phyloP scores from a whole-genome alignment of 1,284 basidiomycete genomes.

The Uromyces viciae-fabae region DNA sequence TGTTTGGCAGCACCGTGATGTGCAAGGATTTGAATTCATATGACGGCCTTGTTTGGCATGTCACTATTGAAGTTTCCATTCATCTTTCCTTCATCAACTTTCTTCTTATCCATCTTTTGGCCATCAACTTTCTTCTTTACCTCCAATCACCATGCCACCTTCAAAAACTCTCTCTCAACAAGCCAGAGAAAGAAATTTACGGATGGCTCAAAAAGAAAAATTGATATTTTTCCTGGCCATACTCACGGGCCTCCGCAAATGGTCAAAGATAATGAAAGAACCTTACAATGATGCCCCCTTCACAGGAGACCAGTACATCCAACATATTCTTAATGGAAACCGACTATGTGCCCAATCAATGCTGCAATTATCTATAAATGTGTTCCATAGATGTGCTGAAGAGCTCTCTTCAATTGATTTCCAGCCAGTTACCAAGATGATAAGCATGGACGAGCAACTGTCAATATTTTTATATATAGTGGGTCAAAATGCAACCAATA shows the following conservation, averaged over 20 bases:
- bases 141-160: no score
- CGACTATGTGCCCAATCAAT: background rate
- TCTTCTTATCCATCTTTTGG: no score
- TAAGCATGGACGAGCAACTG: background rate
- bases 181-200: no score
- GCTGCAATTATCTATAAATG: background rate
- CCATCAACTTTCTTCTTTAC: no score
- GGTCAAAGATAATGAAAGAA: background rate
- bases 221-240: background rate
- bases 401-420: background rate
- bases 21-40: no score
- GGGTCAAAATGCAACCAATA: conserved; percentile 3
- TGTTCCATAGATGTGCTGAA: background rate
- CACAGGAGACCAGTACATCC: background rate
- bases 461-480: background rate
- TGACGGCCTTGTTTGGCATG: no score
- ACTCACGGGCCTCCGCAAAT: background rate
- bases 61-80: no score
- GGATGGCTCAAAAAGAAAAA: no score
- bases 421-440: background rate
- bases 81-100: no score
- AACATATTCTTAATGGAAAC: background rate
- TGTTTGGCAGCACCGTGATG: no score
- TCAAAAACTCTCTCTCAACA: no score
- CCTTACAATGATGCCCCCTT: background rate